Base-by-base conservation (phyloP, 257 asterid genomes). In the Solanum pinnatisectum region DNA sequence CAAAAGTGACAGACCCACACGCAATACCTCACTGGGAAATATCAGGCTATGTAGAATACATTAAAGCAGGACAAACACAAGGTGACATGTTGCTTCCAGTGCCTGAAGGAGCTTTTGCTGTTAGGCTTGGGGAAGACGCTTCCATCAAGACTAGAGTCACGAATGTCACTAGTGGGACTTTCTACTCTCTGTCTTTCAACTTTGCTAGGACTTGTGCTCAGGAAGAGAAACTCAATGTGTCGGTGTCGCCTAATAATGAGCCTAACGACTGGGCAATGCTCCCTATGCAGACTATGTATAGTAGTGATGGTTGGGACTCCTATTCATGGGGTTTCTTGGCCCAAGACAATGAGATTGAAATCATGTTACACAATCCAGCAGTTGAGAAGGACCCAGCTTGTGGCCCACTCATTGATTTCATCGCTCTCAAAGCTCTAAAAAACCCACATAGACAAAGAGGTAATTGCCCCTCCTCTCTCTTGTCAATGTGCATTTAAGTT, bases 161-260 rank as follows among this genome's bases (percentile, higher is more conserved):
- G 78, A 94, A 91, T 1, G 87, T 85, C 10, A 82, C 71, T 18
- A 91, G 82, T 0, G 95, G 95, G 6, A 87, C 68, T 59, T 95
- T 93, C 42, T 93, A 96, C 78, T 89, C 99, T 0, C 25, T 96
- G 11, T 92, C 99, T 0, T 95, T 96, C 65, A 89, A 91, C 84
- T 96, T 97, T 1, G 96, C 95, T 1, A 91, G 98, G 70, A 96
- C 98, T 3, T 96, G 99, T 84, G 98, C 95, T 4, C 98, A 96
- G 86, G 98, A 95, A 23, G 98, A 94, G 90, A 78, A 59, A 56
- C 60, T 95, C 46, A 95, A 94, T 16, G 86, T 94, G 27, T 92
- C 98, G 0, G 91, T 94, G 86, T 40, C 87, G 7, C 96, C 98
- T 12, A 91, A 60, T 23, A 67, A 37, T 0, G 94, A 91, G 70